phyloP scores from a whole-genome alignment of 2,329 filamentous ascomycete species.

The Domatiomyces globalis region DNA sequence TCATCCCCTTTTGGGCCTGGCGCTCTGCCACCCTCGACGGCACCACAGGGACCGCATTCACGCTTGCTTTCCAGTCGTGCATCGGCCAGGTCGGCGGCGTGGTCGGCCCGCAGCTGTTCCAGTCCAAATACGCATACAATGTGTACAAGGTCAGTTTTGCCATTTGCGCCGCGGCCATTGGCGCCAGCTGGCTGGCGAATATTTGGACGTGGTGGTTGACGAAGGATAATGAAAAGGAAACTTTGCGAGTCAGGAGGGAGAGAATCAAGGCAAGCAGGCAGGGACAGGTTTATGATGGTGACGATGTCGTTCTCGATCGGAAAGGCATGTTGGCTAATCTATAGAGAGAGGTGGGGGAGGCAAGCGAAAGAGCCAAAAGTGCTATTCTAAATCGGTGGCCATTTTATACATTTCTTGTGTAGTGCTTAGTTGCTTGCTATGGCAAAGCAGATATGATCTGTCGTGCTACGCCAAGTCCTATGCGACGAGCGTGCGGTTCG shows the following conservation, averaged over 20 bases:
- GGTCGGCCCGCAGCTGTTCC: conserved; percentile 36
- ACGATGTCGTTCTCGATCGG: conserved; percentile 17
- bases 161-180: conserved; percentile 26
- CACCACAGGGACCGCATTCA: conserved; percentile 37
- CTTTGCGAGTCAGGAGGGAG: conserved; percentile 21
- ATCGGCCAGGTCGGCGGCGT: conserved; percentile 38
- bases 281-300: conserved; percentile 19
- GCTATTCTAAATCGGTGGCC: too few relatives aligned
- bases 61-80: conserved; percentile 38
- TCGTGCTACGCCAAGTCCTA: too few relatives aligned
- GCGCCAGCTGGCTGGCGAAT: conserved; percentile 25
- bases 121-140: conserved; percentile 31
- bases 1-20: conserved; percentile 36
- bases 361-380: too few relatives aligned
- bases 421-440: too few relatives aligned
- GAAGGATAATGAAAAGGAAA: conserved; percentile 28
- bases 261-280: conserved; percentile 20
- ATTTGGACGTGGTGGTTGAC: conserved; percentile 32
- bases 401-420: too few relatives aligned
- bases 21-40: conserved; percentile 35
- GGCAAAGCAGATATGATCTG: too few relatives aligned
- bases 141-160: conserved; percentile 32
- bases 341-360: background rate
- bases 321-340: background rate
- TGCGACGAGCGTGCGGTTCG: too few relatives aligned